Percentiles rank a stretch among this genome's conserved stretches.
phyloP scores from a whole-genome alignment of 148 eudicot species.

The Rheum nobile region DNA sequence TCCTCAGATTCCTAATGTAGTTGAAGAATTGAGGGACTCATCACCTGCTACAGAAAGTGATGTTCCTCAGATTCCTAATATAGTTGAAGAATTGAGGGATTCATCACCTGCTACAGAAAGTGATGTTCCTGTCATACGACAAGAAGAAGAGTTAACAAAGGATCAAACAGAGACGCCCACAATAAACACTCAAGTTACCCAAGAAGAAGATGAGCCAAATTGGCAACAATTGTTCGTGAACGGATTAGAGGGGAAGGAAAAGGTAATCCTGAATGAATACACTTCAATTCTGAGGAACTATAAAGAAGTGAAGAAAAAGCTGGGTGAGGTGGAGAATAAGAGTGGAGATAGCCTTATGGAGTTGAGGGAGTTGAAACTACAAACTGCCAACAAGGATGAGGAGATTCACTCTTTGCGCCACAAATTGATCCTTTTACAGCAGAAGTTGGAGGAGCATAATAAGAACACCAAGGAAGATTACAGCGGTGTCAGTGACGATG shows the following conservation, averaged over 20 bases:
- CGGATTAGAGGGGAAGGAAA: slow-evolving; percentile 64
- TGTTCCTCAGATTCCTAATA: background rate
- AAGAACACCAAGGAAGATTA: slow-evolving; percentile 16
- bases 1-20: background rate
- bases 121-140: background rate
- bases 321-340: slow-evolving; percentile 51
- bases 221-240: slow-evolving; percentile 60
- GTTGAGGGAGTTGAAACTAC: slow-evolving; percentile 24
- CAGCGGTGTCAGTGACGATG: slow-evolving; percentile 20
- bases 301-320: slow-evolving; percentile 62
- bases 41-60: background rate
- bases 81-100: background rate
- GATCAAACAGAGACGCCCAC: background rate
- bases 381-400: slow-evolving; percentile 44
- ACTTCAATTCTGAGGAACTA: slow-evolving; percentile 49
- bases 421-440: slow-evolving; percentile 28
- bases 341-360: slow-evolving; percentile 30
- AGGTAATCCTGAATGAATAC: slow-evolving; percentile 64
- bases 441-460: slow-evolving; percentile 20
- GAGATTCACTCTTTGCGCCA: slow-evolving; percentile 44
- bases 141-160: background rate
- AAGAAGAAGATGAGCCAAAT: slow-evolving; percentile 34
- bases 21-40: background rate
- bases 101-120: background rate
- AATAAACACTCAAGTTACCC: background rate